Evolutionary conservation across 2,329 filamentous ascomycete species (phyloP), one percentile per base, ranked within the genome.

Genomic region (Pseudogymnoascus destructans): DNA sequence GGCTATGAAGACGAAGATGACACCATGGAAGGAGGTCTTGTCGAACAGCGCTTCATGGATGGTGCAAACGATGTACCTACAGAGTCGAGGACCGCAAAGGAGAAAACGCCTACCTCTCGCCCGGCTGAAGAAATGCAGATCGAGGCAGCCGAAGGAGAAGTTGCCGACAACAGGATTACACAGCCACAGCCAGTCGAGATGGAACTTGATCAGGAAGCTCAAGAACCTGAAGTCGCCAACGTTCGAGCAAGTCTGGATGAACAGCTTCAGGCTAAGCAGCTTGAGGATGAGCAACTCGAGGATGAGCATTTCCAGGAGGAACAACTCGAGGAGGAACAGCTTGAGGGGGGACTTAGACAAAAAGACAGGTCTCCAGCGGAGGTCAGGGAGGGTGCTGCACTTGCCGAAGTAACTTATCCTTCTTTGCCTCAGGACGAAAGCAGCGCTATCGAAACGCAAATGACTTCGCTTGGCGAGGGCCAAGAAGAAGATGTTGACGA

Each of bases 11-110:
- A 58, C 11, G 55, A 57, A n/a, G 35, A 38, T 11, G 35, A 38
- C 9, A 38, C 27, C 19, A 23, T 58, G 58, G 46, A 58, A 35
- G 3, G 9, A 27, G 42, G 46, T 27, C 46, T 52, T 30, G 46
- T 9, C 25, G 25, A 52, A 30, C 46, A 52, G 10, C 46, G 62
- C 33, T 59, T 57, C 55, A 11, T 64, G 10, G 64, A 66, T 52
- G 64, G 64, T 10, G 60, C 64, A 2, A 62, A 63, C 55, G 64
- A 65, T 52, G 59, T 61, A 33, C 59, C 57, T 23, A n/a, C 19
- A 19, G 46, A 19, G 13, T 30, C 7, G 46, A 30, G 8, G n/a
- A 2, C n/a, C 5, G 2, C 9, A 3, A 30, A 52, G 8, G 46
- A 52, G 46, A 19, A 52, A 30, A 30, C 25, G n/a, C 46, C 46